Percentiles rank a stretch among this genome's conserved stretches.
phyloP scores from a whole-genome alignment of 2,329 filamentous ascomycete genomes.

The Alternaria alternata region DNA sequence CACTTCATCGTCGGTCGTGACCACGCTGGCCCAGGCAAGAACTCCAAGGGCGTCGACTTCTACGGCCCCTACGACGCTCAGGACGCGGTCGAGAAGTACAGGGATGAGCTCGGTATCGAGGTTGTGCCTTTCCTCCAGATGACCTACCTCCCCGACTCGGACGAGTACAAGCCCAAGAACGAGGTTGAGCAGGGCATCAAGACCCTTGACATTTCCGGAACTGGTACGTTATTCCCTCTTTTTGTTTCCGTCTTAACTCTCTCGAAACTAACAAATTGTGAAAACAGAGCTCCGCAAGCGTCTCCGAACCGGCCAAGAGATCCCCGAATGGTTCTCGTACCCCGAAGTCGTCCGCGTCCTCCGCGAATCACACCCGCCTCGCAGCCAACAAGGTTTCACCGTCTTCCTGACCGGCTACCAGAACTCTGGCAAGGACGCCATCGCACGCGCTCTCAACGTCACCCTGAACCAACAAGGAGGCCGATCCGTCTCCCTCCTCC shows the following conservation, averaged over 20 bases:
- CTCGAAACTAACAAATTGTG: slow-evolving; percentile 1
- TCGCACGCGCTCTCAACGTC: slow-evolving; percentile 93
- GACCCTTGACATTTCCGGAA: slow-evolving; percentile 68
- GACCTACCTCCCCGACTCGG: slow-evolving; percentile 96
- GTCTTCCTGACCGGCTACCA: slow-evolving; percentile 97
- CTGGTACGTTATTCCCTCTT: slow-evolving; percentile 42
- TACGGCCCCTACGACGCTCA: slow-evolving; percentile 99
- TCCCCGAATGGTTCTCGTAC: slow-evolving; percentile 99
- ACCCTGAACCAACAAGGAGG: slow-evolving; percentile 98
- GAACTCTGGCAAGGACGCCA: slow-evolving; percentile 96
- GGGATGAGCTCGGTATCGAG: slow-evolving; percentile 95
- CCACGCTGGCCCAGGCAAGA: slow-evolving; percentile 97
- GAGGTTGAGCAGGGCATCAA: slow-evolving; percentile 83
- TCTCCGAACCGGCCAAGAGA: slow-evolving; percentile 89
- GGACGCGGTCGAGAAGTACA: slow-evolving; percentile 94
- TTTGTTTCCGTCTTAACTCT: background rate
- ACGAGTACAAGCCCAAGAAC: slow-evolving; percentile 95
- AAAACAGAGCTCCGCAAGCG: slow-evolving; percentile 81
- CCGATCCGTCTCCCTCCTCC: slow-evolving; percentile 89
- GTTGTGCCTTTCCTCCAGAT: slow-evolving; percentile 99
- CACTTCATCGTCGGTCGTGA: slow-evolving; percentile 99
- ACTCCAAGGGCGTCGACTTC: slow-evolving; percentile 95
- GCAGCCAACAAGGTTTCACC: slow-evolving; percentile 93
- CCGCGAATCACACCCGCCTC: slow-evolving; percentile 92
- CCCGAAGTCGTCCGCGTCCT: slow-evolving; percentile 97